Base-by-base conservation (phyloP, 345 rosid genomes). In the Citrus glauca region DNA sequence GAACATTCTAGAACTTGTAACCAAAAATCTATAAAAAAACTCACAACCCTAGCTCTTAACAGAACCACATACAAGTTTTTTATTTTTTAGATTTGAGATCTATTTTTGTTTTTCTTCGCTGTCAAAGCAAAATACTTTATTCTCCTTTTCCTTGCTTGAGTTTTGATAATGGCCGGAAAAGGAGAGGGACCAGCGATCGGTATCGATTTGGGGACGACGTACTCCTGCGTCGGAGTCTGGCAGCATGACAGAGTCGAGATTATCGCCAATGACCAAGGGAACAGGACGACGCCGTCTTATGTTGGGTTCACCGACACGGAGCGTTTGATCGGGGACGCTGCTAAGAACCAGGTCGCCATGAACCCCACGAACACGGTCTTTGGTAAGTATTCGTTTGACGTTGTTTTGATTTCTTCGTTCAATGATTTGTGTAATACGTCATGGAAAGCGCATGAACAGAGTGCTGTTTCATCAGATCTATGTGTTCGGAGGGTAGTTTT, bases 141-240 rank as follows among this genome's bases (percentile, higher is more conserved):
- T 48, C 27, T 4, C 3, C 20, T 68, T 8, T 16, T 70, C 2
- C 8, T 37, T 17, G 11, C 20, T n/a, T 30, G 48, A 7, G 55
- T 45, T 14, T 14, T 22, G 68, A 67, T 25, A 4, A 89, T 89
- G 92, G 87, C 88, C 0, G 83, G 88, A 22, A 87, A 89, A 73
- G 92, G 91, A 64, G 91, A 89, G 73, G 91, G 91, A 9, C 91
- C 92, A 20, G 88, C 92, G 32, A 89, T 89, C 48, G 92, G 89
- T 13, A 89, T 89, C 73, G 92, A 89, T 84, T 87, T 89, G 27
- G 91, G 91, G 2, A 89, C 92, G 0, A 89, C 89, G 0, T 89
- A 89, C 72, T 87, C 91, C 0, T 89, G 91, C 66, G 89, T 89
- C 2, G 89, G 92, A 28, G 91, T 89, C 7, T 89, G 92, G 92